Evolutionary conservation across 2,329 filamentous ascomycete genomes (phyloP), one percentile per base, ranked within the genome.

Genomic region (Trichophyton schoenleinii): DNA sequence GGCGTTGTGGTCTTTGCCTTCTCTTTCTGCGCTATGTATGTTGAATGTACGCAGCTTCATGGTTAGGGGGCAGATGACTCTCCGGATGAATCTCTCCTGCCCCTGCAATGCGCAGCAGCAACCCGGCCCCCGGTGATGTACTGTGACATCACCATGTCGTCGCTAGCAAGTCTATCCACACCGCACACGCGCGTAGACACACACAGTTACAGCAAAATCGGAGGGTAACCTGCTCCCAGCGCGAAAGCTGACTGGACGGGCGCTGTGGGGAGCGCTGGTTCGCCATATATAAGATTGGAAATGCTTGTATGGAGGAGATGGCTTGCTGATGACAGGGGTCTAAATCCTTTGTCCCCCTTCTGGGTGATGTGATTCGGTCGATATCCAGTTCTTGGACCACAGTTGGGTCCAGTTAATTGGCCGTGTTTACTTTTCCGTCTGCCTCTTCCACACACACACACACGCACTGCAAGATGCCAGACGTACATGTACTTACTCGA

Each of bases 191-290:
- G 31, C 52, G 15, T 55, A 28, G n/a, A n/a, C 25, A 18, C 52
- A 28, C 34, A 34, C 20, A 9, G 13, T 36, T n/a, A 34, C 28
- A 18, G 28, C 28, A 31, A 2, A 31, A 31, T 31, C 28, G 28
- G 52, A 55, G 7, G 34, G 28, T 55, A 20, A 55, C 52, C 52
- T 55, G 52, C 28, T 55, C 28, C 11, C 28, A 3, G 31, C 28
- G 52, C 28, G 46, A 44, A 63, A 53, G 31, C 28, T 60, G 58
- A 53, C 42, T 52, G n/a, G 20, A 59, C 34, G 25, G 34, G 18
- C 44, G 58, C 58, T 53, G 60, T 59, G 61, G 58, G 9, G 11
- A 60, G 28, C 41, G 34, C 57, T 60, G 61, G 52, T 55, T 38
- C 20, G 2, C 52, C 28, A 36, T 18, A 36, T 3, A 55, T n/a